Evolutionary conservation across 2,329 filamentous ascomycete genomes (phyloP).

Genomic region (Leptographium lundbergii): DNA sequence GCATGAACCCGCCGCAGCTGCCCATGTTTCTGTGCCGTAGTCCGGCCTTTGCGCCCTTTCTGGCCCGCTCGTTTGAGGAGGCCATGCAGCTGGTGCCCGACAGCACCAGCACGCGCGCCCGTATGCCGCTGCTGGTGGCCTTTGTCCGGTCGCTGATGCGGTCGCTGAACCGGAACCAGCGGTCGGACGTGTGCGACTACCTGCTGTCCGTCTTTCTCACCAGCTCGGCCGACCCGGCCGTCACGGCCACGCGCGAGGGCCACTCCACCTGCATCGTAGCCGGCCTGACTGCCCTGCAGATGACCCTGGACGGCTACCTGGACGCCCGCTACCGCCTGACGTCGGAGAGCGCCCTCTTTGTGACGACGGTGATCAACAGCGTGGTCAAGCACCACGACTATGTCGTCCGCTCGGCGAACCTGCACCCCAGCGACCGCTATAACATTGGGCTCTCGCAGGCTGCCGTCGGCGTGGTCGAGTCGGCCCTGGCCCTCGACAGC

Average conservation of each 20-base stretch:
- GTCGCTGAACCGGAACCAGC: slow-evolving; percentile 56
- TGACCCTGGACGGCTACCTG: slow-evolving; percentile 43
- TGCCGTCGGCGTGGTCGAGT: slow-evolving; percentile 52
- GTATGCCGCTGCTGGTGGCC: slow-evolving; percentile 44
- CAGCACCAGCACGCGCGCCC: neutral
- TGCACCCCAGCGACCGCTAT: slow-evolving; percentile 28
- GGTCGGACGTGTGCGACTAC: slow-evolving; percentile 69
- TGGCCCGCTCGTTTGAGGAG: slow-evolving; percentile 46
- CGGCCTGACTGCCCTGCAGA: slow-evolving; percentile 47
- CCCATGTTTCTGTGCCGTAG: slow-evolving; percentile 76
- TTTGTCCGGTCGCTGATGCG: slow-evolving; percentile 71
- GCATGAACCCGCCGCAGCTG: slow-evolving; percentile 66
- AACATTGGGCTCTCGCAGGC: slow-evolving; percentile 40
- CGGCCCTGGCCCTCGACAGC: slow-evolving; percentile 57
- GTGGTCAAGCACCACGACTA: slow-evolving; percentile 50
- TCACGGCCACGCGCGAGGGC: slow-evolving; percentile 43
- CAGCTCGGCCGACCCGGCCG: slow-evolving; percentile 17
- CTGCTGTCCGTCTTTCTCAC: slow-evolving; percentile 60
- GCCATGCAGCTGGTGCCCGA: slow-evolving; percentile 25
- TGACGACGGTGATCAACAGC: slow-evolving; percentile 52
- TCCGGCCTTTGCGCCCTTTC: slow-evolving; percentile 47
- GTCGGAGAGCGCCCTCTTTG: slow-evolving; percentile 34
- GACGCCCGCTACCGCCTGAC: slow-evolving; percentile 28
- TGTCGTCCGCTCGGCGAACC: slow-evolving; percentile 40
- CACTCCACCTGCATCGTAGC: slow-evolving; percentile 50